These are phyloP conservation scores for Beauveria sp. DNA, from an alignment of 2,329 filamentous ascomycete genomes.

Conservation along the genomic window DNA sequence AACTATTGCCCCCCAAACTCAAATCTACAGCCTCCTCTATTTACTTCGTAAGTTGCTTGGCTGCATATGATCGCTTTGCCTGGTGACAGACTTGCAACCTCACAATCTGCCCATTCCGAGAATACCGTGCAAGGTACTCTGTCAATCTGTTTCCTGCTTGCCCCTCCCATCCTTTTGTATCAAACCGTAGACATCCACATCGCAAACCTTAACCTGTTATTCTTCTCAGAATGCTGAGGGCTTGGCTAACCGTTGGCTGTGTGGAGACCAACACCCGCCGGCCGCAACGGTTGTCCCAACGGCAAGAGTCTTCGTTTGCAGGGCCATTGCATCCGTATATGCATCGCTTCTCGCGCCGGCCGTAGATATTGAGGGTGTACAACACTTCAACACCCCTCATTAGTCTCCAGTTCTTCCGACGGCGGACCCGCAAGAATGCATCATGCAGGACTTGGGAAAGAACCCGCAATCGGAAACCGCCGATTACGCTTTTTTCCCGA, in stretches of 20 bases:
- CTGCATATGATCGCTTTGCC: not conserved
- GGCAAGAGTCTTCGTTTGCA: not conserved
- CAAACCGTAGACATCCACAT: not conserved
- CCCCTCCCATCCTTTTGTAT: not conserved
- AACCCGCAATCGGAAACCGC: not conserved
- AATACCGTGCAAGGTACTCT: not conserved
- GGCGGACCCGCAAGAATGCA: not conserved
- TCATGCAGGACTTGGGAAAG: not conserved
- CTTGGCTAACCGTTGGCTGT: not conserved
- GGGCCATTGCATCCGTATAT: not conserved
- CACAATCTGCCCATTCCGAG: not conserved
- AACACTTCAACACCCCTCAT: not conserved
- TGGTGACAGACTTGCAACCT: not conserved
- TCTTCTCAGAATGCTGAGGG: not conserved
- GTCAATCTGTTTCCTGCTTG: not conserved
- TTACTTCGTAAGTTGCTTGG: not conserved
- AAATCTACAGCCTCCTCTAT: not conserved
- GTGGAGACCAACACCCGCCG: not conserved
- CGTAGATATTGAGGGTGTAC: not conserved
- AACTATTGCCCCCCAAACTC: not conserved
- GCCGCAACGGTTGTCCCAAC: not conserved
- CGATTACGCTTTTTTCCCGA: slow-evolving; percentile 58
- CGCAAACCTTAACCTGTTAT: not conserved
- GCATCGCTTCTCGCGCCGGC: not conserved
- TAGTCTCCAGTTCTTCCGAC: not conserved